Conservation (phyloP, 2,329 filamentous ascomycete species). For the Hymenoscyphus fraxineus region DNA sequence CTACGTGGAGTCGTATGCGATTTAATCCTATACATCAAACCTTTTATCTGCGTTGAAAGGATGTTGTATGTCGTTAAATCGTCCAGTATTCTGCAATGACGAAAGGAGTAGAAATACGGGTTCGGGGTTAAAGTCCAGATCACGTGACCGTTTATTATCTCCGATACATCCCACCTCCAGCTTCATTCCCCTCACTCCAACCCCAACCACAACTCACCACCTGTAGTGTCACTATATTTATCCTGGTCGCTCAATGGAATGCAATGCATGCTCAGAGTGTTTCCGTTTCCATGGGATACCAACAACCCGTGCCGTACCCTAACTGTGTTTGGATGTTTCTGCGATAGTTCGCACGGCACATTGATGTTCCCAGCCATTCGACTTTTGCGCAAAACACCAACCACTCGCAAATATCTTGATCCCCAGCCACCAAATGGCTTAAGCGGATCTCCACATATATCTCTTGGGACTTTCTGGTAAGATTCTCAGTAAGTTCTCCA, state of each 20-base stretch:
- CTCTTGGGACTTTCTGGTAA: not conserved
- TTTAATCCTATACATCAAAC: too few relatives aligned
- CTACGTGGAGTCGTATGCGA: too few relatives aligned
- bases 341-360: too few relatives aligned
- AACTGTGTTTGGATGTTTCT: too few relatives aligned
- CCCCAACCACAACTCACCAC: not conserved
- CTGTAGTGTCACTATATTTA: not conserved
- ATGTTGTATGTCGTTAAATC: too few relatives aligned
- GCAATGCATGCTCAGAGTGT: not conserved
- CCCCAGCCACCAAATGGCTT: not conserved
- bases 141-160: too few relatives aligned
- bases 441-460: not conserved
- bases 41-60: too few relatives aligned
- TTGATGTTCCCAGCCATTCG: slow-evolving; percentile 7
- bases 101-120: too few relatives aligned
- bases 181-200: not conserved
- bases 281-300: too few relatives aligned
- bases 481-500: not conserved
- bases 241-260: not conserved
- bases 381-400: not conserved
- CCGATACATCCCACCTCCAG: not conserved
- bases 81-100: too few relatives aligned
- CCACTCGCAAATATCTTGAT: not conserved
- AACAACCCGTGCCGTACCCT: too few relatives aligned
- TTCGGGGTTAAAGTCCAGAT: too few relatives aligned